A percentile compares a stretch with the other conserved stretches of the same genome.
Conservation (phyloP, 345 rosid genomes). For the Syzygium aqueum region DNA sequence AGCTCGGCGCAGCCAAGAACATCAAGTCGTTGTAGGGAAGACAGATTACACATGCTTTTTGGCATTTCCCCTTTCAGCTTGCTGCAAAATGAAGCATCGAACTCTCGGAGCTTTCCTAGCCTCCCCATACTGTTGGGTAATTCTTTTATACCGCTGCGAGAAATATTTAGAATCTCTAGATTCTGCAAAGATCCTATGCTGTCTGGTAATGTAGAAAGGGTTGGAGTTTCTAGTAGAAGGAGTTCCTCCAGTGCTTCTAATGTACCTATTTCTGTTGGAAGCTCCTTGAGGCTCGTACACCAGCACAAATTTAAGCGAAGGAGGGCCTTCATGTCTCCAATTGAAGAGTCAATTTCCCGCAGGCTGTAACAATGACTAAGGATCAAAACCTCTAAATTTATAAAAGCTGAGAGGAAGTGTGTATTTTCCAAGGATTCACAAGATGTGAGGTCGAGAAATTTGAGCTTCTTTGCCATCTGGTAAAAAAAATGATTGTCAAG, state of each 20-base stretch:
- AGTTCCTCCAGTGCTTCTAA: neutral
- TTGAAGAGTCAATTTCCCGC: too few relatives aligned
- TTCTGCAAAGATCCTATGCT: neutral
- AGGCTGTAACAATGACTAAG: too few relatives aligned
- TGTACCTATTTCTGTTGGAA: neutral
- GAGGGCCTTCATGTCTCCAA: too few relatives aligned
- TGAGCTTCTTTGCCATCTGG: too few relatives aligned
- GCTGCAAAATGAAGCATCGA: rapidly evolving
- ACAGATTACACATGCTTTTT: neutral
- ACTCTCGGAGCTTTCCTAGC: neutral
- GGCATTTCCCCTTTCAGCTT: neutral
- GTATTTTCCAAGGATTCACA: too few relatives aligned
- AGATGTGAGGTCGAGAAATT: too few relatives aligned
- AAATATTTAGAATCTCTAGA: neutral
- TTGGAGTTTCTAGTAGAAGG: rapidly evolving
- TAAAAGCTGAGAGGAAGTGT: too few relatives aligned
- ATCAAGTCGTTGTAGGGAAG: rapidly evolving
- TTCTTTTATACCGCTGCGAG: rapidly evolving
- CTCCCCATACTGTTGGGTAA: neutral
- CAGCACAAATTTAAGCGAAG: too few relatives aligned
- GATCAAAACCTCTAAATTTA: too few relatives aligned
- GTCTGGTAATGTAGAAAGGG: neutral
- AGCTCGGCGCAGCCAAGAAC: neutral
- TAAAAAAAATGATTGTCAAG: too few relatives aligned
- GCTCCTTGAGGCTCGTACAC: neutral